phyloP scores from a whole-genome alignment of 441 rosid genomes.

The Populus trichocarpa region DNA sequence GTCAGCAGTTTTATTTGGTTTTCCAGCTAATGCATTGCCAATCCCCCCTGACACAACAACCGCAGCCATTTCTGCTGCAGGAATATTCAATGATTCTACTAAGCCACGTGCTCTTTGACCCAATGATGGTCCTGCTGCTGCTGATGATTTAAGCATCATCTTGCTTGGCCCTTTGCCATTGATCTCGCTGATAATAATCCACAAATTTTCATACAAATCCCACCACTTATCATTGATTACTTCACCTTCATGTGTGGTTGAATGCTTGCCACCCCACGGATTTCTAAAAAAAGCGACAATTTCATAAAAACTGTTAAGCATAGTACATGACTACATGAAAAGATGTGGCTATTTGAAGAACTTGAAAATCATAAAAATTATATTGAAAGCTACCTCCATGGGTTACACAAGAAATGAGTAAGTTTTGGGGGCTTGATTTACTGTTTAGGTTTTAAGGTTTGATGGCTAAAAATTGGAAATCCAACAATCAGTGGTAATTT shows the following conservation, averaged over 20 bases:
- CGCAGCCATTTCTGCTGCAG: conserved; percentile 99
- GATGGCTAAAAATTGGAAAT: background rate
- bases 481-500: background rate
- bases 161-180: conserved; percentile 90
- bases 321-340: background rate
- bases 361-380: background rate
- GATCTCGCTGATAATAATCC: conserved; percentile 79
- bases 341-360: background rate
- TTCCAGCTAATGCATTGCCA: conserved; percentile 90
- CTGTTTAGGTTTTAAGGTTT: background rate
- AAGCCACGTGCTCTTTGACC: conserved; percentile 99
- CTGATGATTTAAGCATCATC: conserved; percentile 52
- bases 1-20: conserved; percentile 74
- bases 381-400: conserved; percentile 6
- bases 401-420: conserved; percentile 8
- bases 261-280: conserved; percentile 38
- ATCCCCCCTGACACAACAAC: conserved; percentile 99
- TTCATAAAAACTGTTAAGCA: conserved; percentile 1
- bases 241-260: conserved; percentile 41
- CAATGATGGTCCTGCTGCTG: conserved; percentile 70
- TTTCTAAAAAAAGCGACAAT: conserved; percentile 40
- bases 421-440: background rate
- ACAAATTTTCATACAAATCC: conserved; percentile 87
- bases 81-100: conserved; percentile 96
- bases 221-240: conserved; percentile 73